These are phyloP conservation scores for Phytophthora pinifolia DNA, from an alignment of 352 stramenopile species.

Conservation along the genomic window DNA sequence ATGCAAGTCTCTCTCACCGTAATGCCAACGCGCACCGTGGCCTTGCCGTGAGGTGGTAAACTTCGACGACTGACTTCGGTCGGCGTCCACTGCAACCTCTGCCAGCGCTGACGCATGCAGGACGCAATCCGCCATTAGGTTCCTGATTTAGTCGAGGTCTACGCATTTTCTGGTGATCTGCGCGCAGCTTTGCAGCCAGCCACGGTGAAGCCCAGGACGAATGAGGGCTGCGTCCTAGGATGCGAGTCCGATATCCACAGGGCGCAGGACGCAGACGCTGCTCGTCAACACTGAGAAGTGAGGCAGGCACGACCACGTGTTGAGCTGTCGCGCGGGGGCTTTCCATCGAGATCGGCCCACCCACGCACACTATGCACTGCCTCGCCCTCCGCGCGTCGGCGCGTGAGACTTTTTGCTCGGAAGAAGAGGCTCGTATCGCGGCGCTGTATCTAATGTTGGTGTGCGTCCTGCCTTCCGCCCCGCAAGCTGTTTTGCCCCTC, in stretches of 20 bases:
- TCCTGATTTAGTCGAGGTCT: slow-evolving; percentile 16
- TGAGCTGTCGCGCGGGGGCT: slow-evolving; percentile 31
- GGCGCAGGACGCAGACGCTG: not conserved
- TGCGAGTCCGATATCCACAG: no score
- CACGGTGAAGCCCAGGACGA: not conserved
- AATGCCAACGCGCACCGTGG: slow-evolving; percentile 6
- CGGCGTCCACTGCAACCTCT: slow-evolving; percentile 4
- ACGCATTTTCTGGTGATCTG: slow-evolving; percentile 25
- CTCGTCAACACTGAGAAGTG: slow-evolving; percentile 26
- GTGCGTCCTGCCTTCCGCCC: slow-evolving; percentile 14
- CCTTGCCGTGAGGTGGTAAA: not conserved
- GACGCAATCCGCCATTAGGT: slow-evolving; percentile 7
- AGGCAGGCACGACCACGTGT: slow-evolving; percentile 29
- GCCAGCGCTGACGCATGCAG: slow-evolving; percentile 9
- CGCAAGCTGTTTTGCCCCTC: slow-evolving; percentile 19
- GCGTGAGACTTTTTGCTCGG: slow-evolving; percentile 23
- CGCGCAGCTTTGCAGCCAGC: slow-evolving; percentile 9
- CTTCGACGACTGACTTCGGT: slow-evolving; percentile 13
- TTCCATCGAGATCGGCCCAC: slow-evolving; percentile 27
- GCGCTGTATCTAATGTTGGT: slow-evolving; percentile 25
- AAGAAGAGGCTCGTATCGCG: slow-evolving; percentile 25
- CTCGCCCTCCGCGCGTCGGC: not conserved
- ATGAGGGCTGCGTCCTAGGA: no score
- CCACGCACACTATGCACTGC: not conserved
- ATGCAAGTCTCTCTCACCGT: not conserved